Conservation (phyloP, 139 green algal genomes). For the Closterium sp. region DNA sequence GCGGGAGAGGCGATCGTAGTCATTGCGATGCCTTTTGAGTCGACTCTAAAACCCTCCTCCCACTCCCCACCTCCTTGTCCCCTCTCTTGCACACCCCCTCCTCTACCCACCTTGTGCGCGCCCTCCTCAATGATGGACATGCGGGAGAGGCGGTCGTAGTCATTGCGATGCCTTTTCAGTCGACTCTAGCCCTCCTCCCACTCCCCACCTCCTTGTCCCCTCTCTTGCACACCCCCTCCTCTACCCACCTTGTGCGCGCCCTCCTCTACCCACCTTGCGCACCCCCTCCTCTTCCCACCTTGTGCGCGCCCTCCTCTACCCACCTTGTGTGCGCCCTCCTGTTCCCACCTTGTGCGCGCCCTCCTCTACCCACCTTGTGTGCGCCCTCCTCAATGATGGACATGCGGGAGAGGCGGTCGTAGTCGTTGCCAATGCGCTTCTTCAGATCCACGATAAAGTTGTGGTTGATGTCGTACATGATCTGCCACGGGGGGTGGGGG, state of each 20-base stretch:
- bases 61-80: too few species aligned
- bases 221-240: too few species aligned
- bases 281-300: background rate
- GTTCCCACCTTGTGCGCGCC: background rate
- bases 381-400: conserved; percentile 92
- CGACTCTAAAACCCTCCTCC: too few species aligned
- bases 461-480: conserved; percentile 99
- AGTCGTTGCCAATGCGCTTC: conserved; percentile 80
- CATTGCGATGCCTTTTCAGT: too few species aligned
- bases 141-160: conserved; percentile 80
- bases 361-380: conserved; percentile 18
- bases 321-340: background rate
- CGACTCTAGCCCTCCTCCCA: too few species aligned
- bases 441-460: conserved; percentile 88
- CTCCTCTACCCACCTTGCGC: background rate
- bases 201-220: too few species aligned
- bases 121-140: conserved; percentile 87
- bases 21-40: too few species aligned
- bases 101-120: too few species aligned
- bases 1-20: conserved; percentile 80
- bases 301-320: background rate
- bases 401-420: conserved; percentile 82
- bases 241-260: background rate
- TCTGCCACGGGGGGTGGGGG: conserved; percentile 63
- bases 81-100: too few species aligned